phyloP scores from a whole-genome alignment of 2,329 filamentous ascomycete species.

The Coniella lustricola region DNA sequence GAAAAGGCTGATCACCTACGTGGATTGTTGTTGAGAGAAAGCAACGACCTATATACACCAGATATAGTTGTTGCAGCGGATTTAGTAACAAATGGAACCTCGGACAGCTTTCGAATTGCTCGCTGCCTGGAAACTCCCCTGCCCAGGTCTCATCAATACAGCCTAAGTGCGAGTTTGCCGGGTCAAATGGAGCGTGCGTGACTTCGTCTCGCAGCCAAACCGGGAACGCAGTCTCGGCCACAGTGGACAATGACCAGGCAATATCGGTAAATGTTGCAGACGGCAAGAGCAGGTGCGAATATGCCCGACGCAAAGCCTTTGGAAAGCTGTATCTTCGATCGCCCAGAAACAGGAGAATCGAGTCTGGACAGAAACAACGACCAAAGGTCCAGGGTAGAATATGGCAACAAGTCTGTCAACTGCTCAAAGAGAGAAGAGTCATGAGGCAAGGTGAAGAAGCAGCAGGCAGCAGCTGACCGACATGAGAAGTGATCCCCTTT shows the following conservation, averaged over 20 bases:
- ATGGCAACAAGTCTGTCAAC: slow-evolving; percentile 2
- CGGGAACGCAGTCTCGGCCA: not conserved
- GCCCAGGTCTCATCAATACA: no score
- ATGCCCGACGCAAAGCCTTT: no score
- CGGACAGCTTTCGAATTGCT: no score
- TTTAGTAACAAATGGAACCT: no score
- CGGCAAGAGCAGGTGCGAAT: not conserved
- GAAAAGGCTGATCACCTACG: no score
- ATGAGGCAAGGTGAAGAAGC: slow-evolving; percentile 3
- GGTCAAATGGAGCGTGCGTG: no score
- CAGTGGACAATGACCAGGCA: not conserved
- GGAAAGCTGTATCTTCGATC: not conserved
- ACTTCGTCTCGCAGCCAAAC: not conserved
- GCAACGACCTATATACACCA: no score
- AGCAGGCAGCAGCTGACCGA: slow-evolving; percentile 13
- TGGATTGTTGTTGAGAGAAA: no score
- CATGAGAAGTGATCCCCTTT: not conserved
- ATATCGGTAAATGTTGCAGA: not conserved
- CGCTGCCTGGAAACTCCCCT: no score
- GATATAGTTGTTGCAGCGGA: no score
- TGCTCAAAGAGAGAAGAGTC: not conserved
- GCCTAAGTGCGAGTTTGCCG: no score
- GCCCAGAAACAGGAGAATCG: slow-evolving; percentile 1
- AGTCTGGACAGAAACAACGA: slow-evolving; percentile 1
- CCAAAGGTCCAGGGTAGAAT: not conserved